Evolutionary conservation across 2,329 filamentous ascomycete species (phyloP), one percentile per base, ranked within the genome.

Genomic region (Sclerotinia borealis): DNA sequence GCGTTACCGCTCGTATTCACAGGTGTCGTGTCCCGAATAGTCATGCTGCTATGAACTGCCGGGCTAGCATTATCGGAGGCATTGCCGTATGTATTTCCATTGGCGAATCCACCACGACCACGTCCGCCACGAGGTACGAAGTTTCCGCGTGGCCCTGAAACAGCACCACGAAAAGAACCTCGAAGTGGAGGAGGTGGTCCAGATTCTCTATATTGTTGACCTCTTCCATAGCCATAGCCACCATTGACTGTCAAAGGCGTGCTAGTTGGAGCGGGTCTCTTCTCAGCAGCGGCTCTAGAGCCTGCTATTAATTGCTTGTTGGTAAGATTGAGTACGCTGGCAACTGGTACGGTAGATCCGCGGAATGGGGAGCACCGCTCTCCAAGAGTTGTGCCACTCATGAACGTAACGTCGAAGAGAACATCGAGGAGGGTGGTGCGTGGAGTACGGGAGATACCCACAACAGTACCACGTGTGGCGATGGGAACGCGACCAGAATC

Each of bases 401-500:
- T 98, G 77, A 99, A 99, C 0, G 92, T 90, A 15, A 86, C 85
- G 75, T 99, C 96, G 77, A 96, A 99, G 9, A 99, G 88, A 63
- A 98, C 85, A 74, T 99, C 95, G 43, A 99, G 81, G 64, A 97
- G 82, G 52, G 91, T 85, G 31, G 88, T 89, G 63, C 91, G 90
- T 25, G 92, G 83, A 36, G 93, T 97, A 63, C 91, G 89, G 65
- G 92, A 97, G 73, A 97, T 89, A 41, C 95, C 95, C 63, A 96
- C 89, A n/a, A 99, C 91, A 1, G 95, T 98, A 71, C 96, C 95
- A 61, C 89, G 86, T 60, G 90, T 90, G 41, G 90, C 93, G 71
- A 99, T 96, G 1, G 95, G 95, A 1, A 99, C 93, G 73, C 96
- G 93, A 68, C 95, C 95, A 62, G 93, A 92, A 69, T 93, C 91